Conservation (phyloP, 1,284 basidiomycete species). For the Ustilago vetiveriae region DNA sequence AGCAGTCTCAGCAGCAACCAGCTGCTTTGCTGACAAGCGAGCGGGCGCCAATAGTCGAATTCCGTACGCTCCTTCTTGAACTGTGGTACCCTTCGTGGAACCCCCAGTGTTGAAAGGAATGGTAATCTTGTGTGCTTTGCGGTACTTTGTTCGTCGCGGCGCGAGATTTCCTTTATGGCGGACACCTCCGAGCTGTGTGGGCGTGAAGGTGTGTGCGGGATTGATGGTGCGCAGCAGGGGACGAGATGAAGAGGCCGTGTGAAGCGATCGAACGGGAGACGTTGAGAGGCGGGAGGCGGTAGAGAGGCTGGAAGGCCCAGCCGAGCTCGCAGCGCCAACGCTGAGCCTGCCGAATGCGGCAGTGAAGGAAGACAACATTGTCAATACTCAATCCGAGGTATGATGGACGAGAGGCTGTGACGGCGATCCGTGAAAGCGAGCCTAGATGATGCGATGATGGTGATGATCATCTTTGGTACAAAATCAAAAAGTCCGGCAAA, state of each 20-base stretch:
- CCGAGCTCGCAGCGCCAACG: conserved; percentile 9
- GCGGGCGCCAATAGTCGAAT: conserved; percentile 85
- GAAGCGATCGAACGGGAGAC: conserved; percentile 18
- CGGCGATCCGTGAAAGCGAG: background rate
- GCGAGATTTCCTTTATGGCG: conserved; percentile 76
- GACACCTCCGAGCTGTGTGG: conserved; percentile 56
- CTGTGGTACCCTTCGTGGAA: conserved; percentile 90
- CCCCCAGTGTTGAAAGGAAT: conserved; percentile 76
- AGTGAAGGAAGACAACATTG: conserved; percentile 34
- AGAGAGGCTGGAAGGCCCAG: conserved; percentile 10
- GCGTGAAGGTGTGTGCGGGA: background rate
- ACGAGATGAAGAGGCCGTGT: conserved; percentile 12
- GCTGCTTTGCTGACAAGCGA: conserved; percentile 89
- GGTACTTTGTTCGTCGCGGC: conserved; percentile 80
- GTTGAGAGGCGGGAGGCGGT: conserved; percentile 10
- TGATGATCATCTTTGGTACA: conserved; percentile 6
- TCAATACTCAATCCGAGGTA: too few species aligned
- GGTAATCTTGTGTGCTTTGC: conserved; percentile 87
- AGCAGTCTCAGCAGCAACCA: conserved; percentile 84
- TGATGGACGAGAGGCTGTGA: too few species aligned
- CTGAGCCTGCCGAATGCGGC: conserved; percentile 24
- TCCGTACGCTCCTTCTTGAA: conserved; percentile 90
- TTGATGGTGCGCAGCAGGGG: background rate
- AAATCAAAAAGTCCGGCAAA: too few species aligned
- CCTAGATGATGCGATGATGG: background rate